Conservation (phyloP, 352 stramenopile species). For the Saprolegnia diclina region DNA sequence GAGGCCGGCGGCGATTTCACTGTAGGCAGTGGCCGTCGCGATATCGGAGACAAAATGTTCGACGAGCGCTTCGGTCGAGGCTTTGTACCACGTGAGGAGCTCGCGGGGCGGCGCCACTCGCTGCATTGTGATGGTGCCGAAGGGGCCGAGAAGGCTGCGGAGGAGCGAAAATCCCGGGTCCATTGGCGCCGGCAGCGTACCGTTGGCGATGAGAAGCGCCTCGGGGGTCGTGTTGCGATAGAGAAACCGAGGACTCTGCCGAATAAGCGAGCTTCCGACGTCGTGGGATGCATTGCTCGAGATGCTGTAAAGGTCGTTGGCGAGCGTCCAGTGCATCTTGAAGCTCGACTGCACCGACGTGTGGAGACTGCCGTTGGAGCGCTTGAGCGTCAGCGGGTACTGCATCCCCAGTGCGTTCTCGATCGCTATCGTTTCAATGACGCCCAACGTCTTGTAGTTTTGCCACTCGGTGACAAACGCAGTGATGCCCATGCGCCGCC, state of each 20-base stretch:
- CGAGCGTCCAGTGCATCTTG: conserved; percentile 17
- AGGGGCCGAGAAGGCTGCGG: background rate
- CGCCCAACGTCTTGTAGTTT: conserved; percentile 23
- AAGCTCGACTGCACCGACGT: conserved; percentile 6
- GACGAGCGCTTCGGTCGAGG: background rate
- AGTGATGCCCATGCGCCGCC: background rate
- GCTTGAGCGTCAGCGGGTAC: conserved; percentile 18
- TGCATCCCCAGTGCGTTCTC: conserved; percentile 11
- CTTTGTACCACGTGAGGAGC: background rate
- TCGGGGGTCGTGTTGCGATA: conserved; percentile 4
- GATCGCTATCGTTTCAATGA: conserved; percentile 18
- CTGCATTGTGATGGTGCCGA: conserved; percentile 15
- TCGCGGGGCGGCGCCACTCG: background rate
- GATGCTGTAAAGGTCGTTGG: background rate
- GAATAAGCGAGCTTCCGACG: background rate
- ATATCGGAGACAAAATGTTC: background rate
- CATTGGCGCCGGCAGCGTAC: background rate
- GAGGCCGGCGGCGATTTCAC: background rate
- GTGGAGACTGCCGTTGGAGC: conserved; percentile 3
- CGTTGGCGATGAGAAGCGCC: background rate
- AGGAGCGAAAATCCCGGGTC: conserved; percentile 7
- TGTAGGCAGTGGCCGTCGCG: background rate
- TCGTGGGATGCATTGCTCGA: background rate
- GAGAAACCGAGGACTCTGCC: background rate
- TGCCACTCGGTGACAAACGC: conserved; percentile 19